Percentiles rank a stretch among this genome's conserved stretches.
phyloP scores from a whole-genome alignment of 768 basidiomycete genomes.

The Tephrocybe sp. region DNA sequence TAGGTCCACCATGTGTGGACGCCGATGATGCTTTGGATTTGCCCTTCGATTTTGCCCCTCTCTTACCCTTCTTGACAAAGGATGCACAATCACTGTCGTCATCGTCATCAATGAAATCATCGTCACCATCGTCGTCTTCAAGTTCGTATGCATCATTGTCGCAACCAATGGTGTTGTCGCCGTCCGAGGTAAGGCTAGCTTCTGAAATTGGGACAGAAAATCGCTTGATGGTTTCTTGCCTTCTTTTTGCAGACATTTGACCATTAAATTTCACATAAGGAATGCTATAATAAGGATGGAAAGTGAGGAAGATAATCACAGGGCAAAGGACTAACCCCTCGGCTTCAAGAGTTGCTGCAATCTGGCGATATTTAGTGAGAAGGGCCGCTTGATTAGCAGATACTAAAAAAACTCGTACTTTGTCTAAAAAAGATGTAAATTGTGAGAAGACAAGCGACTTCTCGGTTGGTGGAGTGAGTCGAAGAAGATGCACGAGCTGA shows the following conservation, averaged over 20 bases:
- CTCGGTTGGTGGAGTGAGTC: conserved; percentile 62
- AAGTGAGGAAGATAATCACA: neutral
- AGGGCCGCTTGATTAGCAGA: neutral
- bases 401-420: conserved; percentile 38
- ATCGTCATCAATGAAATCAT: conserved; percentile 26
- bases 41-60: conserved; percentile 30
- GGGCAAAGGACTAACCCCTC: conserved; percentile 47
- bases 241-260: conserved; percentile 74
- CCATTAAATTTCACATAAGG: conserved; percentile 82
- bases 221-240: conserved; percentile 71
- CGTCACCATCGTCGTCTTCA: conserved; percentile 23
- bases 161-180: conserved; percentile 17
- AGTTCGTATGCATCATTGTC: conserved; percentile 34
- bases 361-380: conserved; percentile 36
- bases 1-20: conserved; percentile 21
- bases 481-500: conserved; percentile 71
- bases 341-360: conserved; percentile 64
- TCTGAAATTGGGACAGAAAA: conserved; percentile 68
- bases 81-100: conserved; percentile 26
- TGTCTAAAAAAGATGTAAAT: conserved; percentile 82
- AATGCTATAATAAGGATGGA: conserved; percentile 43
- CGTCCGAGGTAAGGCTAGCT: conserved; percentile 10
- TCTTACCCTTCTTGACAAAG: conserved; percentile 14
- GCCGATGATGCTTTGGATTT: conserved; percentile 29
- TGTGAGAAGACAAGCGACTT: conserved; percentile 90